Evolutionary conservation across 345 rosid species (phyloP), one percentile per base, ranked within the genome.

Genomic region (Boechera divaricarpa): DNA sequence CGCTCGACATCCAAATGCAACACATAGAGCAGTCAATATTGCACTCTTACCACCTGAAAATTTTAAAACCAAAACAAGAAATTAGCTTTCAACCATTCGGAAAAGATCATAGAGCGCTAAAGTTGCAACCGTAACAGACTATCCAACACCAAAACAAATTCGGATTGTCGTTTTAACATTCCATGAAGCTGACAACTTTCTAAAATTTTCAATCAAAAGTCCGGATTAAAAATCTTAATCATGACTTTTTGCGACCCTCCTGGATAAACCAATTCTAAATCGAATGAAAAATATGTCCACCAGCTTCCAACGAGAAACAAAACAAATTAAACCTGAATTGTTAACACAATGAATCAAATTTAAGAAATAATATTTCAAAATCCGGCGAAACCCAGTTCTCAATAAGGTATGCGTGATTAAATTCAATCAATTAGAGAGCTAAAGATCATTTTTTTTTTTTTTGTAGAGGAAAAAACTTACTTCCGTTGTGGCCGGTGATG

Each of bases 401-500:
- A 41, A 41, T 33, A 48, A 65, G 59, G 33, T 21, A 45, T 45
- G 10, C 24, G 56, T 38, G 38, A 13, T 4, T 6, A 33, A 63
- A 63, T 44, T 35, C 67, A 47, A 21, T 38, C 35, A 41, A 39
- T 10, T 1, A 5, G 7, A 71, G 21, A 38, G 65, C 31, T 26
- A 49, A 38, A 70, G 1, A 44, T 32, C 39, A 41, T 3, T 11
- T 0, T 4, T 32, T 32, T 32, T 2, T 15, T 47, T 74, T 66
- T 28, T 3, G 5, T 2, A 48, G 16, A 18, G 48, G 9, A 2
- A 36, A 75, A 63, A 29, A 65, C 87, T 52, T 77, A 94, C 98
- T 94, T 83, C 98, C 98, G 69, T 92, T 94, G 77, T 89, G 98
- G 39, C 98, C 98, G 52, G 98, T 90, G 82, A 94, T 84, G 86